A percentile compares a stretch with the other conserved stretches of the same genome.
Evolutionary conservation across 176 grass and related monocot genomes (phyloP).

Genomic region (Ananas comosus): DNA sequence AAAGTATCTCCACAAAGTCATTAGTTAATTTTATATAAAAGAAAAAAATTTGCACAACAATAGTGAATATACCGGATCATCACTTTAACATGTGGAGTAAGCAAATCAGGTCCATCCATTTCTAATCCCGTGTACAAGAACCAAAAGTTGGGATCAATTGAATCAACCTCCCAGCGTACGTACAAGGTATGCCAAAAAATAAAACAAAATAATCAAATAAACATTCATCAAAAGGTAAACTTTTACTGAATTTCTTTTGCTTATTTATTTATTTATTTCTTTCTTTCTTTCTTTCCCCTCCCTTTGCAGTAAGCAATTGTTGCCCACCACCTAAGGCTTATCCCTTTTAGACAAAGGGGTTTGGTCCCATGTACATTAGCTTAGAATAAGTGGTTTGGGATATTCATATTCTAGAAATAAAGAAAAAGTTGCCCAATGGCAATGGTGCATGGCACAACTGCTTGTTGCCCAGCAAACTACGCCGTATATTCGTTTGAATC

Average conservation of each 20-base stretch:
- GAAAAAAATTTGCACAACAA: too few relatives aligned
- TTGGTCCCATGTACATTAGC: not conserved
- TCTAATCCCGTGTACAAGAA: too few relatives aligned
- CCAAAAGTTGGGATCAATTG: too few relatives aligned
- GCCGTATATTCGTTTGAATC: not conserved
- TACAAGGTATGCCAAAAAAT: constrained; percentile 10
- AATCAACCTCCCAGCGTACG: too few relatives aligned
- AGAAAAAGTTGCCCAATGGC: not conserved
- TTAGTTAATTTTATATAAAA: too few relatives aligned
- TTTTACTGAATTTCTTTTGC: not conserved
- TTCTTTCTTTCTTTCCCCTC: not conserved
- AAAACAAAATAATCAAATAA: not conserved
- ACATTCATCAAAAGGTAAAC: not conserved
- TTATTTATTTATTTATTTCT: not conserved
- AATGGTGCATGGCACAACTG: not conserved
- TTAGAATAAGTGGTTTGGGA: not conserved
- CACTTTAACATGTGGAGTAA: too few relatives aligned
- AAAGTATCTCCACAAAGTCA: too few relatives aligned
- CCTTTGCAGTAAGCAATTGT: too few relatives aligned
- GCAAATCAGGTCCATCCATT: too few relatives aligned
- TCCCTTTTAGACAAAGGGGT: not conserved
- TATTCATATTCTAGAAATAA: constrained; percentile 1
- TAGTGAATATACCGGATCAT: too few relatives aligned
- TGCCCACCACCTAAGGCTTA: too few relatives aligned
- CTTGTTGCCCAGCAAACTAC: not conserved